Evolutionary conservation across 441 rosid species (phyloP).

Genomic region (Erysimum pusillum): DNA sequence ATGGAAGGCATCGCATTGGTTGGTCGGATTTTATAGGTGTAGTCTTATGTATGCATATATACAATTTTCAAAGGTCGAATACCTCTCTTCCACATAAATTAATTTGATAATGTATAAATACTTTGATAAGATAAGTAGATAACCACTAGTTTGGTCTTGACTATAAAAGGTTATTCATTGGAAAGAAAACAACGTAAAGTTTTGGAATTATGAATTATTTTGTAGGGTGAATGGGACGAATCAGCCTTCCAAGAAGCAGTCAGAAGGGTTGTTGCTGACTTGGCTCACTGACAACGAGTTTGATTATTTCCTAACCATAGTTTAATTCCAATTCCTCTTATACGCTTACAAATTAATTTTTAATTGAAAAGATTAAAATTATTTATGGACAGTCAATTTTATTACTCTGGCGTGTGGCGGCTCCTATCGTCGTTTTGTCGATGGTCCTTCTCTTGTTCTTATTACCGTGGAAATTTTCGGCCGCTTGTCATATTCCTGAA

Average conservation of each 20-base stretch:
- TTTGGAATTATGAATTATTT: constrained; percentile 14
- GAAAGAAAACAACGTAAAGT: background rate
- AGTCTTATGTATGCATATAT: constrained; percentile 6
- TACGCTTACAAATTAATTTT: background rate
- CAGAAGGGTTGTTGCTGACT: constrained; percentile 67
- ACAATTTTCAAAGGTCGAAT: background rate
- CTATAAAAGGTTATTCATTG: background rate
- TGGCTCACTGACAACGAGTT: constrained; percentile 51
- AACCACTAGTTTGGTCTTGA: constrained; percentile 38
- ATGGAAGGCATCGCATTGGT: constrained; percentile 8
- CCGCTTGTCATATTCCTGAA: constrained; percentile 21
- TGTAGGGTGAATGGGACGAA: constrained; percentile 86
- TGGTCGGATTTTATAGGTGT: constrained; percentile 15
- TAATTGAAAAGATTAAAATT: background rate
- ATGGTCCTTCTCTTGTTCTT: constrained; percentile 27
- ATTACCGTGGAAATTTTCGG: constrained; percentile 19
- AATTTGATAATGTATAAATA: background rate
- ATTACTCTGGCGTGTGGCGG: constrained; percentile 30
- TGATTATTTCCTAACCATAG: constrained; percentile 43
- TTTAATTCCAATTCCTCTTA: background rate
- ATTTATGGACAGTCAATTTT: constrained; percentile 13
- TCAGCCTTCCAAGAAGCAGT: constrained; percentile 81
- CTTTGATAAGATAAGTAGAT: constrained; percentile 31
- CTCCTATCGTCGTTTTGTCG: constrained; percentile 16
- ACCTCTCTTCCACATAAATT: constrained; percentile 18